Percentiles rank a stretch among this genome's conserved stretches.
Conservation (phyloP, 768 basidiomycete genomes). For the Atractiella rhizophila region DNA sequence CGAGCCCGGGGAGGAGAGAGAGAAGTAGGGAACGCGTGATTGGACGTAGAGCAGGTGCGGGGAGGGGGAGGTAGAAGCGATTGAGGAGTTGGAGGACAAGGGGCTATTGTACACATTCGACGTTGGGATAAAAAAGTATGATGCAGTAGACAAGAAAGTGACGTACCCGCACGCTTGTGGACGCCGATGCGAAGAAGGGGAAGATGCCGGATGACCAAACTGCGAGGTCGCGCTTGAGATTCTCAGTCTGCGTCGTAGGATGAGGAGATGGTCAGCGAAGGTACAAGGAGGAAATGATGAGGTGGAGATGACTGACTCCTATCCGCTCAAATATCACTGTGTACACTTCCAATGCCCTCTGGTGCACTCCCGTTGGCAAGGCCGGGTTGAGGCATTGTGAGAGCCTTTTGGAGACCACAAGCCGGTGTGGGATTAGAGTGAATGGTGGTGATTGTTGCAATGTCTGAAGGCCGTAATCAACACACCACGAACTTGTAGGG, state of each 20-base stretch:
- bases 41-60: slow-evolving; percentile 52
- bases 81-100: slow-evolving; percentile 75
- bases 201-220: slow-evolving; percentile 91
- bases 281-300: slow-evolving; percentile 2
- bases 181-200: slow-evolving; percentile 94
- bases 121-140: background rate
- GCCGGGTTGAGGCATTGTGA: slow-evolving; percentile 96
- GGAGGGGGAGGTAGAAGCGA: slow-evolving; percentile 66
- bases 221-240: slow-evolving; percentile 56
- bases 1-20: slow-evolving; percentile 74
- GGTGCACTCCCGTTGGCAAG: slow-evolving; percentile 84
- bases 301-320: slow-evolving; percentile 33
- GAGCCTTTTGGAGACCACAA: slow-evolving; percentile 78
- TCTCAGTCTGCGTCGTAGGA: slow-evolving; percentile 52
- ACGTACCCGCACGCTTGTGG: slow-evolving; percentile 82
- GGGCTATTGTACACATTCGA: slow-evolving; percentile 41
- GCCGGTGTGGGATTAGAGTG: slow-evolving; percentile 82
- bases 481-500: background rate
- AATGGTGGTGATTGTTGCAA: slow-evolving; percentile 82
- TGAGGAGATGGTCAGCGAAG: background rate
- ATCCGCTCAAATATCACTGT: slow-evolving; percentile 69
- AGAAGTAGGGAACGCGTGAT: slow-evolving; percentile 85
- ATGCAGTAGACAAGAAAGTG: background rate
- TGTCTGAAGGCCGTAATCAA: slow-evolving; percentile 30
- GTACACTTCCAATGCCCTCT: slow-evolving; percentile 86